A percentile compares a stretch with the other conserved stretches of the same genome.
Conservation (phyloP, 2,329 filamentous ascomycete species). For the Parastagonospora nodorum region DNA sequence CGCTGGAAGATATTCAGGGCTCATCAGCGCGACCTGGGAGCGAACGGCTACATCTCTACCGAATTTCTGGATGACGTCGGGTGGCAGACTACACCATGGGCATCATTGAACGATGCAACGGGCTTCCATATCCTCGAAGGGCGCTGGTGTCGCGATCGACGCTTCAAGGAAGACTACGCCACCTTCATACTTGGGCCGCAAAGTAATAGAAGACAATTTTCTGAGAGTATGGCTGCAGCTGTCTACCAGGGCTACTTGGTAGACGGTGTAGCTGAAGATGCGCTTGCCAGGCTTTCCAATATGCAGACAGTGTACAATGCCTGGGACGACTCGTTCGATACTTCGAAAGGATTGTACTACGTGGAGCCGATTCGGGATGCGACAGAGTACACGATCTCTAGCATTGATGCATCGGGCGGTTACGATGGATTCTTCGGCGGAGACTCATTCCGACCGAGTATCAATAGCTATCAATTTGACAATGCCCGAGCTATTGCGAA, state of each 20-base stretch:
- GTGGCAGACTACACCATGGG: conserved; percentile 51
- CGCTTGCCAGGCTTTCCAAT: conserved; percentile 38
- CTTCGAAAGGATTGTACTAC: conserved; percentile 49
- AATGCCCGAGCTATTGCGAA: conserved; percentile 51
- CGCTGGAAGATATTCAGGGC: conserved; percentile 53
- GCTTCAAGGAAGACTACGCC: conserved; percentile 52
- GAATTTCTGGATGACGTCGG: conserved; percentile 53
- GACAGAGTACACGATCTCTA: conserved; percentile 53
- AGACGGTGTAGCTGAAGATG: conserved; percentile 45
- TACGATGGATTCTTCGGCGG: conserved; percentile 50
- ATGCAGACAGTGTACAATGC: conserved; percentile 47
- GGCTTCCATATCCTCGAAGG: conserved; percentile 53
- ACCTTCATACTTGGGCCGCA: conserved; percentile 48
- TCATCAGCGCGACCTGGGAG: conserved; percentile 52
- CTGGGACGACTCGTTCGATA: conserved; percentile 49
- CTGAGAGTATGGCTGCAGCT: conserved; percentile 50
- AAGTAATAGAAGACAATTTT: conserved; percentile 51
- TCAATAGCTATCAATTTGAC: conserved; percentile 53
- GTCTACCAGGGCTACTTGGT: conserved; percentile 51
- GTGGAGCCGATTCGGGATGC: conserved; percentile 52
- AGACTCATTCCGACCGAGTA: conserved; percentile 50
- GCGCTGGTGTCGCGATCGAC: conserved; percentile 52
- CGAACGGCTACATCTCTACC: conserved; percentile 51
- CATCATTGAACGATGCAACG: conserved; percentile 52
- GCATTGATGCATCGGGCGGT: conserved; percentile 50